Evolutionary conservation across 2,329 filamentous ascomycete genomes (phyloP), one percentile per base, ranked within the genome.

Genomic region (Byssoonygena ceratinophila): DNA sequence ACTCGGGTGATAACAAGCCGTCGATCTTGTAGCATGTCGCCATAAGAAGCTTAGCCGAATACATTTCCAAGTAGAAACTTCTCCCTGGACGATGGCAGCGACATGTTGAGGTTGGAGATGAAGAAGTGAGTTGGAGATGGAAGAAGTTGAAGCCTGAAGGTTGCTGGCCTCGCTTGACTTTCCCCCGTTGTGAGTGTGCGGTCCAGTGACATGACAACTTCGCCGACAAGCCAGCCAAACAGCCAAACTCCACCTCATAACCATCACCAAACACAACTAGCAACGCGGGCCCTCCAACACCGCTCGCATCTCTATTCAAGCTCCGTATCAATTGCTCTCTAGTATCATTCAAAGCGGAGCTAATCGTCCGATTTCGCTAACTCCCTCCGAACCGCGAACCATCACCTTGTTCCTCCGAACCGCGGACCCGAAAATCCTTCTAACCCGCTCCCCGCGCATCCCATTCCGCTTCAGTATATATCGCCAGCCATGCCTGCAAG

Each of bases 401-500:
- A 31, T 36, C 6, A 7, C 31, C 20, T 27, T 27, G 14, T 43
- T 37, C 32, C 37, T 20, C 36, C 37, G 25, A 31, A 31, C 22
- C 36, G 22, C 23, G 23, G 11, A 31, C n/a, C 36, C 29, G 27
- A 53, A 53, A 53, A 41, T 16, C 51, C 44, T 47, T 34, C 52
- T 29, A 27, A 23, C 37, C 39, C 39, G 18, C 40, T 22, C 32
- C 40, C 52, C 41, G 29, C 36, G 22, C 52, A 50, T 44, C 46
- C 12, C 23, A 53, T 46, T 46, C 25, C 34, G 25, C 36, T 20
- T 23, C 4, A 20, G 34, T 16, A 41, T 5, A 39, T 8, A 29
- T 40, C 40, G 39, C 29, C 23, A 23, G 49, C 39, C 46, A 72
- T 72, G 69, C 62, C 64, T 63, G 63, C 62, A 58, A 66, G 68